phyloP scores from a whole-genome alignment of 2,329 filamentous ascomycete species.

The Scedosporium boydii region DNA sequence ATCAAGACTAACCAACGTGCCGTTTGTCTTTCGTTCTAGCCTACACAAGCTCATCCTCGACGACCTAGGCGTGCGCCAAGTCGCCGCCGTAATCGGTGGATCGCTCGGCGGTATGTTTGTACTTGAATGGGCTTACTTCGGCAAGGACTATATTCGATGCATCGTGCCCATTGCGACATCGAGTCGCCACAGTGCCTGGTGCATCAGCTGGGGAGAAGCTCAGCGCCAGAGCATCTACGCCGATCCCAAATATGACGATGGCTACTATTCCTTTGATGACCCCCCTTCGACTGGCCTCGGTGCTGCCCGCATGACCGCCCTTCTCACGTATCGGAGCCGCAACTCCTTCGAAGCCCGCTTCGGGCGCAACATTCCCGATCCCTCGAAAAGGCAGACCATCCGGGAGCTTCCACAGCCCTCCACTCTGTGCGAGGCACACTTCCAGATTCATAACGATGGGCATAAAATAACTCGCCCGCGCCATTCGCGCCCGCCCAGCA shows the following conservation, averaged over 20 bases:
- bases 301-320: constrained; percentile 91
- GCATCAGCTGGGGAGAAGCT: constrained; percentile 84
- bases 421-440: constrained; percentile 62
- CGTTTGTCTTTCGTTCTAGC: constrained; percentile 26
- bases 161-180: constrained; percentile 81
- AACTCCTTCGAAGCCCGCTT: constrained; percentile 97
- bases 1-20: neutral
- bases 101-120: constrained; percentile 87
- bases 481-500: constrained; percentile 37
- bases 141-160: constrained; percentile 71
- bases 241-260: constrained; percentile 96
- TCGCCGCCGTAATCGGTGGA: constrained; percentile 72
- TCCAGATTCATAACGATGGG: constrained; percentile 75
- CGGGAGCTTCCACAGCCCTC: constrained; percentile 52
- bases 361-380: constrained; percentile 83
- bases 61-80: constrained; percentile 67
- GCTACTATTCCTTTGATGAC: constrained; percentile 83
- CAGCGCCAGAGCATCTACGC: constrained; percentile 93
- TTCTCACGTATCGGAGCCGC: constrained; percentile 90
- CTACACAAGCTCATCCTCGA: constrained; percentile 74
- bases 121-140: constrained; percentile 87
- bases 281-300: constrained; percentile 80
- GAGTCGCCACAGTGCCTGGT: constrained; percentile 77
- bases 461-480: constrained; percentile 52
- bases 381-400: constrained; percentile 74